Evolutionary conservation across 768 basidiomycete genomes (phyloP), one percentile per base, ranked within the genome.

Genomic region (Collybiopsis luxurians): DNA sequence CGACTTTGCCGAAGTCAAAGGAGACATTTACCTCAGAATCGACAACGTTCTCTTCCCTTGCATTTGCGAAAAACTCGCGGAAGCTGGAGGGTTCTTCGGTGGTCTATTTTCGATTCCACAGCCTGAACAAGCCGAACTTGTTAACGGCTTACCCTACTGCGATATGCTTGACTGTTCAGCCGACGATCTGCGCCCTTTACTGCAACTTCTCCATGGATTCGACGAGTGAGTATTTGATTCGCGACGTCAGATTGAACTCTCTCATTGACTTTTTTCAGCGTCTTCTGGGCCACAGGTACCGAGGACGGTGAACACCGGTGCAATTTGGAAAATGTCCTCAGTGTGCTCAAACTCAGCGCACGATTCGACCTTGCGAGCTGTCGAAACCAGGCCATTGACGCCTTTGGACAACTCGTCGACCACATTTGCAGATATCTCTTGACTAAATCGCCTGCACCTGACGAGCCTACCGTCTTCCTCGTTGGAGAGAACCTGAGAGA

Each of bases 1-100:
- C 31, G 60, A 56, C 19, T 66, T 64, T 48, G 66, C 62, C 40
- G 57, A 63, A 24, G 47, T 57, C 12, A 64, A 66, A 21, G 67
- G 66, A 4, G 66, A 70, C 36, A 59, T 68, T 17, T 59, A 63
- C 23, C 46, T 67, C 21, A 53, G 47, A n/a, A 49, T 63, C 21
- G 63, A 55, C 17, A 43, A 47, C 27, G 65, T 60, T 19, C 17
- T 66, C 36, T 70, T 70, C 43, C 57, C 63, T 17, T 60, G 64
- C 15, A 64, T 64, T 36, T 24, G 21, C 17, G 27, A 60, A 13
- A 64, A 61, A n/a, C 44, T 66, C 15, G 23, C 19, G 19, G 27
- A 28, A 1, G 45, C 61, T 12, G 61, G 55, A 19, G 66, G 65
- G 15, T 40, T 65, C 11, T 64, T 68, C 38, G 52, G 47, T 2